phyloP scores from a whole-genome alignment of 1,284 basidiomycete species.

The Apiotrichum porosum region DNA sequence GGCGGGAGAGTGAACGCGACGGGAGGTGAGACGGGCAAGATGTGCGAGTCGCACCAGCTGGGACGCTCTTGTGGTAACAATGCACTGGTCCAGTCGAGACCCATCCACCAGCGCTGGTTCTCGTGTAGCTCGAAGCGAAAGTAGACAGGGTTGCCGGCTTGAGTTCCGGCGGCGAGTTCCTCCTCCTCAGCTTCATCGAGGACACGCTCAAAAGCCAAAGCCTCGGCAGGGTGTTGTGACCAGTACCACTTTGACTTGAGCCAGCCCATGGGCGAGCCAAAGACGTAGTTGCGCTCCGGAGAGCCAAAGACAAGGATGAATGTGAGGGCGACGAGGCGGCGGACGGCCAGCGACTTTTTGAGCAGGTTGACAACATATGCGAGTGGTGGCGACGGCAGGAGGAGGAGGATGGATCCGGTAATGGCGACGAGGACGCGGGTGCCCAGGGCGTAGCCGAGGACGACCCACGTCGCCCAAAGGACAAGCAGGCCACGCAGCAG shows the following conservation, averaged over 20 bases:
- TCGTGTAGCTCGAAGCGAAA: slow-evolving; percentile 86
- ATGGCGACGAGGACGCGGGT: slow-evolving; percentile 34
- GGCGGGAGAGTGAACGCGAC: slow-evolving; percentile 45
- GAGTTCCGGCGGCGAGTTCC: slow-evolving; percentile 8
- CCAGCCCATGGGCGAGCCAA: slow-evolving; percentile 39
- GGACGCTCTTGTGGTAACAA: slow-evolving; percentile 84
- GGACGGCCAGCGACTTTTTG: slow-evolving; percentile 36
- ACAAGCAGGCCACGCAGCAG: slow-evolving; percentile 38
- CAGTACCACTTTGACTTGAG: slow-evolving; percentile 44
- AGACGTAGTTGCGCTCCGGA: slow-evolving; percentile 25
- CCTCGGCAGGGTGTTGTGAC: slow-evolving; percentile 37
- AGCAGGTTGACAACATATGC: slow-evolving; percentile 36
- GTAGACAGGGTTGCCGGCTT: slow-evolving; percentile 51
- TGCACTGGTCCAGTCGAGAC: slow-evolving; percentile 80
- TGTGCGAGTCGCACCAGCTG: slow-evolving; percentile 63
- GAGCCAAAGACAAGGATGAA: slow-evolving; percentile 46
- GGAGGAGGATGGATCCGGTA: slow-evolving; percentile 38
- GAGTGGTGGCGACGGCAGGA: slow-evolving; percentile 43
- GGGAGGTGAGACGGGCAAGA: slow-evolving; percentile 54
- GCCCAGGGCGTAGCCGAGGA: slow-evolving; percentile 33
- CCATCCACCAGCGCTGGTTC: slow-evolving; percentile 83
- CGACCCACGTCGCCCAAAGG: slow-evolving; percentile 45
- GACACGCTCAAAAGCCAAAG: slow-evolving; percentile 24
- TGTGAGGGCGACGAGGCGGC: slow-evolving; percentile 30
- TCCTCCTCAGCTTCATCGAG: slow-evolving; percentile 21